Evolutionary conservation across 1,284 basidiomycete species (phyloP).

Genomic region (Trichosporon sp.): DNA sequence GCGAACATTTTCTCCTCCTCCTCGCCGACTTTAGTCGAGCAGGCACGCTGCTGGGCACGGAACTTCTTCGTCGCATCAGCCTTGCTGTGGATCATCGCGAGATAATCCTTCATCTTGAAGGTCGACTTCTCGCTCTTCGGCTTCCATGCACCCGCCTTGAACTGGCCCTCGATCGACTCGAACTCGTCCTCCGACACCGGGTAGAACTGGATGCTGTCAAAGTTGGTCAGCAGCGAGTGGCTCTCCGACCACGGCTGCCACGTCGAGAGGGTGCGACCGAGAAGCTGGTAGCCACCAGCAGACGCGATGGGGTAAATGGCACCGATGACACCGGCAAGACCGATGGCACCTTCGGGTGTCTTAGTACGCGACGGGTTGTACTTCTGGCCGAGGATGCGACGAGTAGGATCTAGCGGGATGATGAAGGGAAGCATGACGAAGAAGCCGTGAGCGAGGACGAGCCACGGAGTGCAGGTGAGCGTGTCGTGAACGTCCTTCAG

Average conservation of each 20-base stretch:
- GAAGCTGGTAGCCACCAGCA: constrained; percentile 69
- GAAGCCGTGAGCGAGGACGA: constrained; percentile 36
- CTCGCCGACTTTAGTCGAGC: constrained; percentile 37
- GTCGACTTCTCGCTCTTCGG: constrained; percentile 57
- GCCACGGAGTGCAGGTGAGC: constrained; percentile 33
- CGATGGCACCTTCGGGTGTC: constrained; percentile 62
- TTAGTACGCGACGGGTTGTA: constrained; percentile 56
- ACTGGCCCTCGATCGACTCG: constrained; percentile 62
- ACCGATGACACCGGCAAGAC: constrained; percentile 58
- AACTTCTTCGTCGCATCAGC: constrained; percentile 59
- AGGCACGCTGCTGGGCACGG: constrained; percentile 46
- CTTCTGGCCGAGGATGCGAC: constrained; percentile 52
- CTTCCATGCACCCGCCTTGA: constrained; percentile 65
- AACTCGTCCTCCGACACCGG: constrained; percentile 41
- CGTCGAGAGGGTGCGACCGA: constrained; percentile 55
- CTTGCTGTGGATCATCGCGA: constrained; percentile 23
- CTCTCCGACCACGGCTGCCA: constrained; percentile 51
- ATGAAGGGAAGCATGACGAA: constrained; percentile 37
- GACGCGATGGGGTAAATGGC: constrained; percentile 70
- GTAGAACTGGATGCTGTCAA: constrained; percentile 64
- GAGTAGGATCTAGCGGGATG: constrained; percentile 41
- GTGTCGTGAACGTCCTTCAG: constrained; percentile 29
- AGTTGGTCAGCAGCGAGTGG: constrained; percentile 67
- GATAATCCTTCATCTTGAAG: constrained; percentile 37
- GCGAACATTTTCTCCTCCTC: constrained; percentile 41